A percentile compares a stretch with the other conserved stretches of the same genome.
Evolutionary conservation across 768 basidiomycete genomes (phyloP).

Genomic region (Boletus coccyginus): DNA sequence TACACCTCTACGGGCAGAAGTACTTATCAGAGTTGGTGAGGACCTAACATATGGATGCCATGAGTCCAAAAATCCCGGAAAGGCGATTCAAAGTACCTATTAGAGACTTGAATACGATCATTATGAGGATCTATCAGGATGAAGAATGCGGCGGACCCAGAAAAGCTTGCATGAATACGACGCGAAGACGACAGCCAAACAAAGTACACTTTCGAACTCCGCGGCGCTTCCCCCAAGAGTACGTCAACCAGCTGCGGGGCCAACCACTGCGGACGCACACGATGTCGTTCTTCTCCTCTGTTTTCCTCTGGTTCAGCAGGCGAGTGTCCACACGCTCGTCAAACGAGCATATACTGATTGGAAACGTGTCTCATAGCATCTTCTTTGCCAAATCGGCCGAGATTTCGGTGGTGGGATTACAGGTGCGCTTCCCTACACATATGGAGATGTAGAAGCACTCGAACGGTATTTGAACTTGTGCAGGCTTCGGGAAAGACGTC

Average conservation of each 20-base stretch:
- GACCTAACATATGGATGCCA: too few species aligned
- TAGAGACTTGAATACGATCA: not conserved
- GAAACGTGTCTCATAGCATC: conserved; percentile 40
- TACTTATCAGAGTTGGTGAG: not conserved
- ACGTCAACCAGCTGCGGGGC: too few species aligned
- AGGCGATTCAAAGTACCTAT: not conserved
- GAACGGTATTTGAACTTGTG: not conserved
- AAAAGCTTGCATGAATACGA: not conserved
- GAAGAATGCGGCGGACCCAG: too few species aligned
- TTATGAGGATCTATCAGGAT: not conserved
- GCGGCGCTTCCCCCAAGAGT: not conserved
- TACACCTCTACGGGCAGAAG: too few species aligned
- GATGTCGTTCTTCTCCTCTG: conserved; percentile 49
- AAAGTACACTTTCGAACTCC: conserved; percentile 14
- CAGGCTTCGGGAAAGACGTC: conserved; percentile 95
- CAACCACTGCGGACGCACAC: conserved; percentile 6
- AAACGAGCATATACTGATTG: not conserved
- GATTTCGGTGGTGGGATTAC: conserved; percentile 88
- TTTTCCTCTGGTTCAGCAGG: conserved; percentile 61
- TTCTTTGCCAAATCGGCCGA: conserved; percentile 89
- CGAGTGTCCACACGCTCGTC: conserved; percentile 13
- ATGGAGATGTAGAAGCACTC: not conserved
- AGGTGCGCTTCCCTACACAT: conserved; percentile 42
- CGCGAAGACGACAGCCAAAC: not conserved
- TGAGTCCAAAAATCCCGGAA: too few species aligned